phyloP scores from a whole-genome alignment of 1,284 basidiomycete species.

The Leccinum fallax region DNA sequence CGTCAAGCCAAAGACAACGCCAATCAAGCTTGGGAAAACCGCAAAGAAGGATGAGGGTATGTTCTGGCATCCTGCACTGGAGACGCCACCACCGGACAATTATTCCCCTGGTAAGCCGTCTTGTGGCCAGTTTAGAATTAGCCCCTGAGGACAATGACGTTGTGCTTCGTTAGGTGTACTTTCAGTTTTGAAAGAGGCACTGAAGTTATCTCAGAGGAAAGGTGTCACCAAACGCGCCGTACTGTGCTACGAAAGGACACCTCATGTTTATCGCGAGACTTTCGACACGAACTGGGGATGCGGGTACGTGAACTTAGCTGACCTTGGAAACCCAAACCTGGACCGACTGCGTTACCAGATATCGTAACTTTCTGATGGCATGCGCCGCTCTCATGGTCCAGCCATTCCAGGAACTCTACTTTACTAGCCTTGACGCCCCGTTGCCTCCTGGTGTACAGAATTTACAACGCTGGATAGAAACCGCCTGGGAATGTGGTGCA shows the following conservation, averaged over 20 bases:
- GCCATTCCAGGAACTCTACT: slow-evolving; percentile 58
- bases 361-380: slow-evolving; percentile 85
- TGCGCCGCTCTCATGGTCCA: slow-evolving; percentile 76
- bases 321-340: neutral
- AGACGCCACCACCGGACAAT: slow-evolving; percentile 59
- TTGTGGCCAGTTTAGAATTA: slow-evolving; percentile 2
- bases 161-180: slow-evolving; percentile 58
- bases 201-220: slow-evolving; percentile 54
- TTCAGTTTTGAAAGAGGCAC: slow-evolving; percentile 57
- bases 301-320: slow-evolving; percentile 48
- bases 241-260: slow-evolving; percentile 62
- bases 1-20: slow-evolving; percentile 1
- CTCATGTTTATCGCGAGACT: slow-evolving; percentile 58
- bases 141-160: slow-evolving; percentile 3
- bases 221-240: slow-evolving; percentile 61
- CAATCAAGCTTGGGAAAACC: slow-evolving; percentile 12
- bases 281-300: slow-evolving; percentile 77
- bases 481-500: slow-evolving; percentile 73
- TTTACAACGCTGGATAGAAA: slow-evolving; percentile 77
- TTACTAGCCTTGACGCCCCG: slow-evolving; percentile 55
- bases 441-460: slow-evolving; percentile 69
- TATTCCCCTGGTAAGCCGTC: slow-evolving; percentile 64
- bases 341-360: slow-evolving; percentile 47
- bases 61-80: slow-evolving; percentile 64
- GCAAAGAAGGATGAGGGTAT: slow-evolving; percentile 40